phyloP scores from a whole-genome alignment of 345 rosid genomes.

The Acer negundo region DNA sequence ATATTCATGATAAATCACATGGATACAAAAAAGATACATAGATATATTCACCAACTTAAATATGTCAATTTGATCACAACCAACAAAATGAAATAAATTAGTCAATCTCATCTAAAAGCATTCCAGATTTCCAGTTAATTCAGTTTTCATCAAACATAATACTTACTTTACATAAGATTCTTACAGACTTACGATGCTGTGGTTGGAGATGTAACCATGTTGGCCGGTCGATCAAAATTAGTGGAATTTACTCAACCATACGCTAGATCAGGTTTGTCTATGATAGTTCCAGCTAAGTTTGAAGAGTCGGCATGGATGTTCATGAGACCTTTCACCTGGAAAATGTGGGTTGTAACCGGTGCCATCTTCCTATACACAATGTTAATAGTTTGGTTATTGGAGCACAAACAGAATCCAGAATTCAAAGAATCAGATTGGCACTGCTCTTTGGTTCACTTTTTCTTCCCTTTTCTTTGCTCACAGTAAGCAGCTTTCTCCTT shows the following conservation, averaged over 20 bases:
- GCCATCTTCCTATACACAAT: conserved; percentile 43
- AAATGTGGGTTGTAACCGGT: conserved; percentile 53
- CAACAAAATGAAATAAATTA: background rate
- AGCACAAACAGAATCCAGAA: conserved; percentile 38
- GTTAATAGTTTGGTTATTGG: conserved; percentile 53
- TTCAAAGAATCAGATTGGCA: conserved; percentile 45
- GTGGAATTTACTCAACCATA: conserved; percentile 63
- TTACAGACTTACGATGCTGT: conserved; percentile 45
- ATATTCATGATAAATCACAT: no score
- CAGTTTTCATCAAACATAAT: background rate
- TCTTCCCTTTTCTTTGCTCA: conserved; percentile 60
- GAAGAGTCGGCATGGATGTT: conserved; percentile 45
- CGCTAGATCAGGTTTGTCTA: conserved; percentile 49
- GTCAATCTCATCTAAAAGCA: background rate
- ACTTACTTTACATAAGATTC: background rate
- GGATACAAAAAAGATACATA: no score
- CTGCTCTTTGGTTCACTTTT: conserved; percentile 51
- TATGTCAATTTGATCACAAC: background rate
- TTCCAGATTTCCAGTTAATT: background rate
- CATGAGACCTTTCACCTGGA: conserved; percentile 46
- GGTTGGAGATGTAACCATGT: conserved; percentile 56
- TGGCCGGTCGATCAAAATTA: conserved; percentile 28
- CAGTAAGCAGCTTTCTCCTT: conserved; percentile 36
- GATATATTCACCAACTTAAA: no score
- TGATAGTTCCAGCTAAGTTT: conserved; percentile 41